Conservation (phyloP, 1,284 basidiomycete species). For the Golubevia pallescens region DNA sequence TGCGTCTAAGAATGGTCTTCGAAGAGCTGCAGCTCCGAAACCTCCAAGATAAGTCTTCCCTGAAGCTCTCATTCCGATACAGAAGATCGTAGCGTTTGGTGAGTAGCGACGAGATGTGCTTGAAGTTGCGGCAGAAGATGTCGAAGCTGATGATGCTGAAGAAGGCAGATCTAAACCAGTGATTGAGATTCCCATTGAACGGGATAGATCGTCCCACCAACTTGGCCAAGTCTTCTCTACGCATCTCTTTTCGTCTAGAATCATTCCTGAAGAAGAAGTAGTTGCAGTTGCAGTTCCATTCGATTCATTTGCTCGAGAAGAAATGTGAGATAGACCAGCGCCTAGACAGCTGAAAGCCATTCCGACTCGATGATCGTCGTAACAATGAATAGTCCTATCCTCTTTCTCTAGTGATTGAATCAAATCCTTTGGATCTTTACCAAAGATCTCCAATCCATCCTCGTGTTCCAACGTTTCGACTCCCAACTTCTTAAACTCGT, state of each 20-base stretch:
- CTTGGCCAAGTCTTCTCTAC: slow-evolving; percentile 64
- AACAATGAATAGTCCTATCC: background rate
- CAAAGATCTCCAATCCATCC: slow-evolving; percentile 90
- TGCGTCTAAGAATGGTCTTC: slow-evolving; percentile 52
- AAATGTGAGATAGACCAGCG: background rate
- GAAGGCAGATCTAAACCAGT: slow-evolving; percentile 44
- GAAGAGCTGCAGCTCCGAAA: slow-evolving; percentile 41
- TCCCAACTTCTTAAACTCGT: slow-evolving; percentile 93
- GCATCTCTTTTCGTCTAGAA: slow-evolving; percentile 47
- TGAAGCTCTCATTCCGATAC: slow-evolving; percentile 62
- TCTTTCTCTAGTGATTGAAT: too few relatives aligned
- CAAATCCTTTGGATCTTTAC: too few relatives aligned
- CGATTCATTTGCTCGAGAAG: background rate
- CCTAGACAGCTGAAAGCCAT: background rate
- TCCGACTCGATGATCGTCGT: background rate
- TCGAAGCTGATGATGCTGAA: slow-evolving; percentile 17
- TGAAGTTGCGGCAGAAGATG: slow-evolving; percentile 9
- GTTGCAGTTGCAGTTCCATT: background rate
- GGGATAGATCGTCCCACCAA: slow-evolving; percentile 60
- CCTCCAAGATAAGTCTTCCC: slow-evolving; percentile 60
- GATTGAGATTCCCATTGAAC: slow-evolving; percentile 38
- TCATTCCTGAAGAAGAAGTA: too few relatives aligned
- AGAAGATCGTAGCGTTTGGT: slow-evolving; percentile 48
- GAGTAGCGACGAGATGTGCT: slow-evolving; percentile 37
- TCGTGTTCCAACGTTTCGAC: slow-evolving; percentile 89